Evolutionary conservation across 345 rosid genomes (phyloP).

Genomic region (Citrus mangshanensis): DNA sequence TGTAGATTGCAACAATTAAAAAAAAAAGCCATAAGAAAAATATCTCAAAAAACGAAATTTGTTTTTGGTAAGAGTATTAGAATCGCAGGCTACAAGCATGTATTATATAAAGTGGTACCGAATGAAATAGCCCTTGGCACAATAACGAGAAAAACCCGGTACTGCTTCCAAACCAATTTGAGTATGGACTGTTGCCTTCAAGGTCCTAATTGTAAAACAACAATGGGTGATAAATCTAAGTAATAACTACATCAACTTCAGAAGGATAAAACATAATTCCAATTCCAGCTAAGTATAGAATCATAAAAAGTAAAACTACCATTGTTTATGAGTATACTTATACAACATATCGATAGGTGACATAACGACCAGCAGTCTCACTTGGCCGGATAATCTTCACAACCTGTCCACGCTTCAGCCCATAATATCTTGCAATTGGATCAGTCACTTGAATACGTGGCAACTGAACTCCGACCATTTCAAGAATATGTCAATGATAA

Average conservation of each 20-base stretch:
- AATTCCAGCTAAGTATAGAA: background rate
- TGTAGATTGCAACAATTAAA: too few relatives aligned
- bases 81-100: too few relatives aligned
- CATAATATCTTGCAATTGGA: slow-evolving; percentile 67
- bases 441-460: slow-evolving; percentile 63
- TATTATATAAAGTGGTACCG: background rate
- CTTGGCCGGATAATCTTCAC: slow-evolving; percentile 71
- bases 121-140: background rate
- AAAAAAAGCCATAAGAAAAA: too few relatives aligned
- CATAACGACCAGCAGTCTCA: slow-evolving; percentile 71
- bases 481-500: background rate
- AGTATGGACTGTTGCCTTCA: background rate
- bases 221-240: background rate
- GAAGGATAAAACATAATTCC: background rate
- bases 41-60: background rate
- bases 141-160: background rate
- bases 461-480: slow-evolving; percentile 33
- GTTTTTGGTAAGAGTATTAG: background rate
- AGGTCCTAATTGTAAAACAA: background rate
- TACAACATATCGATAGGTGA: slow-evolving; percentile 63
- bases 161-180: background rate
- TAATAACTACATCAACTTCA: background rate
- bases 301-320: background rate
- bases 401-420: slow-evolving; percentile 69
- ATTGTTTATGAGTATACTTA: slow-evolving; percentile 15